Evolutionary conservation across 805 yeast genomes (phyloP).

Genomic region (Blastobotrys terrestris): DNA sequence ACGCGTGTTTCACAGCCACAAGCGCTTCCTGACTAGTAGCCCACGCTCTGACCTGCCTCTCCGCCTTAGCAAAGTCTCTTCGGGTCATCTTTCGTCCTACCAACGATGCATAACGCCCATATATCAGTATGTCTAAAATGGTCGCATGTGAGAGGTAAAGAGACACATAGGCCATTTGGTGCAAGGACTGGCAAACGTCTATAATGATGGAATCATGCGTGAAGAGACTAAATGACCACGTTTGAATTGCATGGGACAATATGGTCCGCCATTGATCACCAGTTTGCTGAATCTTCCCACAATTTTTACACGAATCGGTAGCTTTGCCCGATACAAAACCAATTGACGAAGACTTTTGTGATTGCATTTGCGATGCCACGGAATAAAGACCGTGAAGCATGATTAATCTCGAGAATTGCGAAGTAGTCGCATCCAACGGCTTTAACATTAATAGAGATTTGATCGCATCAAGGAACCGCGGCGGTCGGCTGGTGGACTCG

Average conservation of each 20-base stretch:
- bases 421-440: conserved; percentile 19
- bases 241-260: conserved; percentile 23
- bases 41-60: conserved; percentile 22
- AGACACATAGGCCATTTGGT: conserved; percentile 22
- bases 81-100: conserved; percentile 14
- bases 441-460: conserved; percentile 19
- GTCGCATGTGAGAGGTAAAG: conserved; percentile 20
- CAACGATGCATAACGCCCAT: conserved; percentile 22
- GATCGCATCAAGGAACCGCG: conserved; percentile 18
- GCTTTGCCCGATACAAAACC: conserved; percentile 15
- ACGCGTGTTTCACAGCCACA: conserved; percentile 20
- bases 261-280: conserved; percentile 18
- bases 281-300: conserved; percentile 8
- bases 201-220: conserved; percentile 20
- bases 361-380: conserved; percentile 23
- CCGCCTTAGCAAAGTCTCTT: conserved; percentile 19
- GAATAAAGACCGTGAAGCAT: conserved; percentile 25
- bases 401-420: conserved; percentile 20
- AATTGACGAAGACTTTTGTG: conserved; percentile 21
- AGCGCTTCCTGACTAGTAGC: conserved; percentile 18
- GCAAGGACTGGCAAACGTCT: conserved; percentile 23
- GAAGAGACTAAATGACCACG: conserved; percentile 25
- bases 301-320: conserved; percentile 6
- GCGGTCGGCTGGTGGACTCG: conserved; percentile 10
- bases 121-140: conserved; percentile 22